Evolutionary conservation across 1,284 basidiomycete genomes (phyloP), one percentile per base, ranked within the genome.

Genomic region (Grifola frondosa): DNA sequence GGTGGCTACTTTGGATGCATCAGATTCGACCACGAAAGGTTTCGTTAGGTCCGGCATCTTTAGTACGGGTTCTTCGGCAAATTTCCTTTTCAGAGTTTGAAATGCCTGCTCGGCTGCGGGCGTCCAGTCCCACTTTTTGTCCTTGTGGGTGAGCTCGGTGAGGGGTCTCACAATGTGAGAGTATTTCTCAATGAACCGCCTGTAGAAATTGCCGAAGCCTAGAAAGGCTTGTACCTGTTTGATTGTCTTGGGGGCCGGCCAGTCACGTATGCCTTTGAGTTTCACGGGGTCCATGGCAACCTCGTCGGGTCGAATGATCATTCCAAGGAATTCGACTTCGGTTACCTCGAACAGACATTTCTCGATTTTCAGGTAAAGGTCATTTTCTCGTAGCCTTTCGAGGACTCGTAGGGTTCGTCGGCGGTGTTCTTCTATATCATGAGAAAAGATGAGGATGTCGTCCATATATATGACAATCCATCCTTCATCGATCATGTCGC

Each of bases 171-270:
- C 61, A 13, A 69, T 54, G 3, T 59, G 40, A 0, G 67, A 56
- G 44, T 64, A 77, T 12, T 62, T 48, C 8, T 58, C 22, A 15
- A 78, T 68, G 44, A 77, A 78, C 1, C 60, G 36, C 0, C 64
- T 33, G 37, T 76, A 78, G 54, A 69, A 75, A 45, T 70, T 71
- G 6, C 58, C 53, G 28, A 77, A 68, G 2, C 71, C 73, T 0
- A 75, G 40, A 52, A 77, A 76, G 0, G 30, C 33, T 30, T 62
- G 54, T 4, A 69, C 38, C 8, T 65, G 49, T 19, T 58, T 56
- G 6, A 66, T 37, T 1, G 35, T 61, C 0, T 37, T 51, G 0
- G 68, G 72, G 0, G 23, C 16, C 0, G 63, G 65, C 75, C 74
- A 78, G 0, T 50, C 22, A 0, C 24, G n/a, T 6, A 76, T 54